Percentiles rank a stretch among this genome's conserved stretches.
Conservation (phyloP, 441 rosid genomes). For the Isatis lusitanica region DNA sequence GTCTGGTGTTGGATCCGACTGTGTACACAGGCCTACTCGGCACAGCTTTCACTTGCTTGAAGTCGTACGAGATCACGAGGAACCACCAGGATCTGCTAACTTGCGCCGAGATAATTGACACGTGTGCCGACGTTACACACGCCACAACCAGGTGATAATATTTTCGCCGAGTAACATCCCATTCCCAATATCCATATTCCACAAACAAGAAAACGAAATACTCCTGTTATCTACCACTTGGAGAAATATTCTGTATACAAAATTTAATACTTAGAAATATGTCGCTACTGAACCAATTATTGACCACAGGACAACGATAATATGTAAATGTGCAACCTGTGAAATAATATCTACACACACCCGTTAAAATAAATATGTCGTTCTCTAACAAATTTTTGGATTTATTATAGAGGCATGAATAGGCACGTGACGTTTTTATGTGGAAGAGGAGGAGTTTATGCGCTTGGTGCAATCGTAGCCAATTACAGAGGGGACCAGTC, state of each 20-base stretch:
- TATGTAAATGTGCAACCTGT: not conserved
- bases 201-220: not conserved
- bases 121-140: slow-evolving; percentile 49
- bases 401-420: slow-evolving; percentile 8
- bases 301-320: not conserved
- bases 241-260: not conserved
- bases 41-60: slow-evolving; percentile 71
- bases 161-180: not conserved
- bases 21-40: slow-evolving; percentile 72
- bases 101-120: slow-evolving; percentile 60
- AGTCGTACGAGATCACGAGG: slow-evolving; percentile 71
- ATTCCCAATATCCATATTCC: not conserved
- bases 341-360: not conserved
- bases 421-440: slow-evolving; percentile 84
- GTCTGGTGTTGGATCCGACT: slow-evolving; percentile 53
- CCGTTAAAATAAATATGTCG: not conserved
- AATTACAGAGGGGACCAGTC: slow-evolving; percentile 48
- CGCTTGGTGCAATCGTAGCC: slow-evolving; percentile 71
- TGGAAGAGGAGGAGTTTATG: slow-evolving; percentile 82
- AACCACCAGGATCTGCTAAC: slow-evolving; percentile 52
- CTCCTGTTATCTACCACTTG: not conserved
- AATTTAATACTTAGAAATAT: not conserved
- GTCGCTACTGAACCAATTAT: slow-evolving; percentile 1
- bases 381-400: not conserved
- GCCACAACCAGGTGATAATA: slow-evolving; percentile 54